phyloP scores from a whole-genome alignment of 306 rosid genomes.

The Fagus crenata region DNA sequence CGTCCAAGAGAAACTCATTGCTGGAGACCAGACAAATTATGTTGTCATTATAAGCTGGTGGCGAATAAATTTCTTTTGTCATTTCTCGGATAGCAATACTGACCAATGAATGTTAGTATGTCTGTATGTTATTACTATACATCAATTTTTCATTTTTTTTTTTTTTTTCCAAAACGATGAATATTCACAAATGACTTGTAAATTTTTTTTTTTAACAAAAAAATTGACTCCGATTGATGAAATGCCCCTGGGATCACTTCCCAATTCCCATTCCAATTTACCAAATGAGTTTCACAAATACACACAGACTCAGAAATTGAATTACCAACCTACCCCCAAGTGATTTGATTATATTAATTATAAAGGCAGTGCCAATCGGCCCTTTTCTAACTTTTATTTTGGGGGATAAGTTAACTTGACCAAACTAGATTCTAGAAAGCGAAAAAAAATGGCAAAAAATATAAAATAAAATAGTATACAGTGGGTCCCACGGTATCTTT shows the following conservation, averaged over 20 bases:
- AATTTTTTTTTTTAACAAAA: background rate
- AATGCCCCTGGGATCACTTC: background rate
- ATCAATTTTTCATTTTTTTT: conserved; percentile 8
- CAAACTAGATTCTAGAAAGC: background rate
- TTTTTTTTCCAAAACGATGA: background rate
- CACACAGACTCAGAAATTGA: too few relatives aligned
- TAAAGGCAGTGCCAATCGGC: too few relatives aligned
- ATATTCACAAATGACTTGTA: background rate
- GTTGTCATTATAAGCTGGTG: conserved; percentile 54
- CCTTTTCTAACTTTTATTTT: too few relatives aligned
- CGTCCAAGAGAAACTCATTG: conserved; percentile 13
- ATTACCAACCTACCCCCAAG: background rate
- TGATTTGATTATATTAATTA: background rate
- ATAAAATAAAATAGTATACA: background rate
- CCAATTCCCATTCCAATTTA: too few relatives aligned
- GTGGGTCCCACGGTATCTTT: conserved; percentile 34
- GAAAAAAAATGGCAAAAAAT: background rate
- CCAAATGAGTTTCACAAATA: too few relatives aligned
- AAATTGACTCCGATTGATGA: conserved; percentile 9
- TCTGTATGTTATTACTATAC: background rate
- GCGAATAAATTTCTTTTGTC: conserved; percentile 60
- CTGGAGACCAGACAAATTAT: conserved; percentile 40
- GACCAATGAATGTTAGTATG: conserved; percentile 35
- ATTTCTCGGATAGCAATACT: conserved; percentile 49
- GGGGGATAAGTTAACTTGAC: background rate